phyloP scores from a whole-genome alignment of 2,329 filamentous ascomycete species.

The Trematosphaeria pertusa region DNA sequence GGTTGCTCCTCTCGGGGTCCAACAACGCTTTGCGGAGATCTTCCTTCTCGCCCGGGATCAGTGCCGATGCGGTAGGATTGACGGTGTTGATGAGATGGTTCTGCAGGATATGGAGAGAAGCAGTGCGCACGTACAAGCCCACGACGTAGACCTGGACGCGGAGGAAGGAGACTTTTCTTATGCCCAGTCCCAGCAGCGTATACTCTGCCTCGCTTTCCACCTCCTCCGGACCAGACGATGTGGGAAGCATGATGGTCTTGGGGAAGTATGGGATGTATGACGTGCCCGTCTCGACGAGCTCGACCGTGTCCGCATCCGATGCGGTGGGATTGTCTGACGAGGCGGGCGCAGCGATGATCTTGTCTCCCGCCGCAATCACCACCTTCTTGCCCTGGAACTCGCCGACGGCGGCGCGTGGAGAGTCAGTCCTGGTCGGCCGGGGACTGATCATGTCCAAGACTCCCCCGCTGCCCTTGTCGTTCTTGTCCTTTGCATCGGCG shows the following conservation, averaged over 20 bases:
- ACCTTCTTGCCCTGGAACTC: constrained; percentile 63
- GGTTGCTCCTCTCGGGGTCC: constrained; percentile 71
- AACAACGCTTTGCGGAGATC: constrained; percentile 72
- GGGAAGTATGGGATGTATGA: constrained; percentile 82
- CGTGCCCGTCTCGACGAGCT: constrained; percentile 82
- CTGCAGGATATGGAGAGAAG: constrained; percentile 83
- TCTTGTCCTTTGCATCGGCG: constrained; percentile 24
- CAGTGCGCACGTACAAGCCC: constrained; percentile 86
- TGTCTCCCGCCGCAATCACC: constrained; percentile 68
- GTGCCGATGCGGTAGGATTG: constrained; percentile 78
- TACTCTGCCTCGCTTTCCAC: constrained; percentile 65
- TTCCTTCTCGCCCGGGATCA: constrained; percentile 83
- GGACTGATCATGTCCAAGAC: constrained; percentile 34
- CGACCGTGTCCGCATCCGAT: constrained; percentile 62
- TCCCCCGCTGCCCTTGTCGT: constrained; percentile 21
- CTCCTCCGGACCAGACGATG: constrained; percentile 35
- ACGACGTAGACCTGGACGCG: constrained; percentile 93
- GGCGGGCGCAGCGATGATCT: constrained; percentile 56
- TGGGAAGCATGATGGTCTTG: constrained; percentile 69
- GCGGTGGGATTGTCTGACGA: constrained; percentile 37
- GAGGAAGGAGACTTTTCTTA: constrained; percentile 88
- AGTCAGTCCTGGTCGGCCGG: constrained; percentile 36
- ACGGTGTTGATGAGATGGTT: constrained; percentile 76
- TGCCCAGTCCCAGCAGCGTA: constrained; percentile 84
- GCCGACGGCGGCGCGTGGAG: constrained; percentile 39